phyloP scores from a whole-genome alignment of 2,329 filamentous ascomycete genomes.

The Zymoseptoria crescenta region DNA sequence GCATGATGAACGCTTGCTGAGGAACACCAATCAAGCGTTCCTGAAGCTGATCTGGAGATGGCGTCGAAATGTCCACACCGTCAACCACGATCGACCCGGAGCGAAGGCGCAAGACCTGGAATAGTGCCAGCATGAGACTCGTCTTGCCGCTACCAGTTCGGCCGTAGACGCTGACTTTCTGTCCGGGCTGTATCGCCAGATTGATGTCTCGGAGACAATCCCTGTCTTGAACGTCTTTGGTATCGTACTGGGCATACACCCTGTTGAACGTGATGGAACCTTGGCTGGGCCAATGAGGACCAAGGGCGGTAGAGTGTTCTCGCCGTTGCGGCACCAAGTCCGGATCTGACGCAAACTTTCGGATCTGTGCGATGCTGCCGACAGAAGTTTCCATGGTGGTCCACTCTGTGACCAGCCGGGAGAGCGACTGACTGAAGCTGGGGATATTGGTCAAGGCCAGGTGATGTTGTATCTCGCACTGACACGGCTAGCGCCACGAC shows the following conservation, averaged over 20 bases:
- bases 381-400: conserved; percentile 3
- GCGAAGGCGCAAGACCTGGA: not conserved
- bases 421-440: conserved; percentile 1
- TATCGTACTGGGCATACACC: conserved; percentile 1
- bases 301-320: not conserved
- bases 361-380: conserved; percentile 1
- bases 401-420: conserved; percentile 2
- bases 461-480: not conserved
- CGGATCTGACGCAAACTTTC: not conserved
- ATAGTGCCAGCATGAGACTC: not conserved
- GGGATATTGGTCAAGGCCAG: not conserved
- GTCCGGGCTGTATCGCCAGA: conserved; percentile 18
- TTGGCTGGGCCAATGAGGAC: conserved; percentile 1
- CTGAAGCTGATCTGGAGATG: not conserved
- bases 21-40: not conserved
- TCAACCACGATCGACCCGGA: not conserved
- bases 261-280: not conserved
- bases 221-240: not conserved
- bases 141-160: not conserved
- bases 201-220: conserved; percentile 21
- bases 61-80: conserved; percentile 9
- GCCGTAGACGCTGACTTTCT: not conserved
- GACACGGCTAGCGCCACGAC: conserved; percentile 1
- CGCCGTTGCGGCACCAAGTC: not conserved
- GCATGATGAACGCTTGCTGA: not conserved